Conservation (phyloP, 2,329 filamentous ascomycete genomes). For the Penicillium olsonii region DNA sequence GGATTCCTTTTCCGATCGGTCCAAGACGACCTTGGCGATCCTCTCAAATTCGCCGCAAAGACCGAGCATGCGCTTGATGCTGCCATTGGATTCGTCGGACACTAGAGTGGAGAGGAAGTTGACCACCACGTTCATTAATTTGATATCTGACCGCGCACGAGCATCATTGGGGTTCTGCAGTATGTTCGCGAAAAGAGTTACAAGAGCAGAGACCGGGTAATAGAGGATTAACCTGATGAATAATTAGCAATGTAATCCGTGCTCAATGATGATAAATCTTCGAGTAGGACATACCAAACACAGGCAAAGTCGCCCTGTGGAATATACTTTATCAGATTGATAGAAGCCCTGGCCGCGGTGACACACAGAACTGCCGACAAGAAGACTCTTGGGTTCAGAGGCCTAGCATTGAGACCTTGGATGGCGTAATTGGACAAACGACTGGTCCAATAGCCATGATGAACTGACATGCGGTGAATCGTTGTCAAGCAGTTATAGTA, state of each 20-base stretch:
- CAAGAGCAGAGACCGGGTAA: conserved; percentile 91
- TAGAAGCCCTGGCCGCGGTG: conserved; percentile 86
- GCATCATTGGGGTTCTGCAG: conserved; percentile 91
- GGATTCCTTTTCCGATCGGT: conserved; percentile 85
- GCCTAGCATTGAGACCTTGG: conserved; percentile 85
- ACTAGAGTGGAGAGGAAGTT: conserved; percentile 86
- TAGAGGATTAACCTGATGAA: conserved; percentile 77
- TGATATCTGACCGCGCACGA: conserved; percentile 82
- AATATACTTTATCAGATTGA: conserved; percentile 92
- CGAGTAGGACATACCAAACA: conserved; percentile 72
- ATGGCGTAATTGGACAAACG: conserved; percentile 93
- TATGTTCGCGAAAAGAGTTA: conserved; percentile 95
- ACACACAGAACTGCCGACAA: conserved; percentile 91
- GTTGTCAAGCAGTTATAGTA: conserved; percentile 99
- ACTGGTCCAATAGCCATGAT: conserved; percentile 98
- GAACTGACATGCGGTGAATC: conserved; percentile 97
- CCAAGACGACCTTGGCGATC: conserved; percentile 86
- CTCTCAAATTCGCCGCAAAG: conserved; percentile 93
- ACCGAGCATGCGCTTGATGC: conserved; percentile 88
- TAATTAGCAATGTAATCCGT: conserved; percentile 11
- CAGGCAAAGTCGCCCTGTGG: conserved; percentile 93
- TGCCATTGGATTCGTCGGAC: conserved; percentile 85
- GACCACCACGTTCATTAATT: conserved; percentile 89
- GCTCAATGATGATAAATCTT: neutral
- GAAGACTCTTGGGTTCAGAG: conserved; percentile 91